Base-by-base conservation (phyloP, 2,329 filamentous ascomycete species). In the Gliomastix tumulicola region DNA sequence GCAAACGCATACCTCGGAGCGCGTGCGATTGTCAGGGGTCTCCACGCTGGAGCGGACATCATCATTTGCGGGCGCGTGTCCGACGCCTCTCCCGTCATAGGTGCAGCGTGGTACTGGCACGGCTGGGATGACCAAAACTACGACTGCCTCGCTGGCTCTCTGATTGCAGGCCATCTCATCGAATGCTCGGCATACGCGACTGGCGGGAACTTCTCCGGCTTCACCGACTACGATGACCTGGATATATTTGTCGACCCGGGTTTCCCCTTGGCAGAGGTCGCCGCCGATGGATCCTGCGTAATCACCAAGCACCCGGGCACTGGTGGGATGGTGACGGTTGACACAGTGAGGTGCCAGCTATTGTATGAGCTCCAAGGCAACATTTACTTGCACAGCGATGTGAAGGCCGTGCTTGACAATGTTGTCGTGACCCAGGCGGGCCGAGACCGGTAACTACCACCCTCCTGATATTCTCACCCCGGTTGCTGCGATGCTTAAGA, bases 71-170 rank as follows among this genome's bases (percentile, higher is more conserved):
- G 69, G 0, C 58, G 69, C 5, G 66, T 66, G 2, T 60, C 66
- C 1, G 68, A 71, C 43, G 69, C 70, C 1, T 66, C 62, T 3
- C 71, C 69, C 0, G 70, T 75, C 0, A 74, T 78, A 39, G 74
- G 68, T 0, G 69, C 71, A 0, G 73, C 73, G 0, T 66, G 65
- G 46, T 78, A 63, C 55, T 79, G 73, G 66, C 63, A 77, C 36
- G 54, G 59, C 2, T 79, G 73, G 75, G 59, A 68, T 17, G 73
- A 65, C 15, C 63, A 76, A 40, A 45, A 57, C n/a, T 55, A 78
- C 16, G 63, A 77, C 40, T 45, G 56, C n/a, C 55, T 79, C 6
- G 74, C 73, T 0, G 66, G 67, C 0, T 56, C 69, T 0, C 48
- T 76, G 0, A 50, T 76, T 5, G 69, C 69, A 1, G 71, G 68